These are phyloP conservation scores for Talaromyces nanjingensis DNA, from an alignment of 495 filamentous ascomycete genomes.

Conservation along the genomic window DNA sequence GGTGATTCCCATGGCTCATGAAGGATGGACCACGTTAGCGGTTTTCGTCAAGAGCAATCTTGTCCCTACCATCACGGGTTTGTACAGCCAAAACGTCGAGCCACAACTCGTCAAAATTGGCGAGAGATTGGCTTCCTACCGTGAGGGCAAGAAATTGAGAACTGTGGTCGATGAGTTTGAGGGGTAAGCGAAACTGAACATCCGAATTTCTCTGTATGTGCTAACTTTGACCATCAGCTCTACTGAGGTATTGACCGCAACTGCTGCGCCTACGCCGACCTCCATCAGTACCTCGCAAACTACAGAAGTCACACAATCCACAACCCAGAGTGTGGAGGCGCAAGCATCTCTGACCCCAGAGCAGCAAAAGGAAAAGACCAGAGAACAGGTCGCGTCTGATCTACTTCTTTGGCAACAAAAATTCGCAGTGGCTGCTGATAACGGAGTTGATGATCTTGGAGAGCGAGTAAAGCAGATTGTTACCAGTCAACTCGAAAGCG, in stretches of 20 bases:
- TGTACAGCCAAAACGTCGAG: constrained; percentile 89
- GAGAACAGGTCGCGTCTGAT: constrained; percentile 68
- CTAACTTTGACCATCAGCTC: constrained; percentile 7
- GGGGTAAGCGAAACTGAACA: constrained; percentile 23
- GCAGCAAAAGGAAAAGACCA: constrained; percentile 45
- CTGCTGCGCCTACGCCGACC: not conserved
- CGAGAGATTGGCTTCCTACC: constrained; percentile 79
- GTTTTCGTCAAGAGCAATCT: constrained; percentile 65
- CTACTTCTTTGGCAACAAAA: constrained; percentile 76
- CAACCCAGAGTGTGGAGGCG: constrained; percentile 15
- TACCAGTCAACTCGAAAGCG: constrained; percentile 57
- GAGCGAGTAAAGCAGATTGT: constrained; percentile 73
- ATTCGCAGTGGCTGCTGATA: constrained; percentile 74
- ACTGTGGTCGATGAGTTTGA: constrained; percentile 51
- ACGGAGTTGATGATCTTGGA: constrained; percentile 66
- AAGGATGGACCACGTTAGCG: constrained; percentile 58
- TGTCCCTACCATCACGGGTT: constrained; percentile 69
- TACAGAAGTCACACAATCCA: constrained; percentile 19
- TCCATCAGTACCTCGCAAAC: constrained; percentile 12
- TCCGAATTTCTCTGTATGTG: constrained; percentile 13
- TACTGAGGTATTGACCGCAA: constrained; percentile 2
- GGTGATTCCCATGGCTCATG: constrained; percentile 62
- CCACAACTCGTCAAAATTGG: constrained; percentile 90
- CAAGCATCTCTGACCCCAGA: constrained; percentile 28
- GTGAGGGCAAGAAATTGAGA: constrained; percentile 56